A percentile compares a stretch with the other conserved stretches of the same genome.
Evolutionary conservation across 768 basidiomycete species (phyloP).

Genomic region (Lentinula aciculospora): DNA sequence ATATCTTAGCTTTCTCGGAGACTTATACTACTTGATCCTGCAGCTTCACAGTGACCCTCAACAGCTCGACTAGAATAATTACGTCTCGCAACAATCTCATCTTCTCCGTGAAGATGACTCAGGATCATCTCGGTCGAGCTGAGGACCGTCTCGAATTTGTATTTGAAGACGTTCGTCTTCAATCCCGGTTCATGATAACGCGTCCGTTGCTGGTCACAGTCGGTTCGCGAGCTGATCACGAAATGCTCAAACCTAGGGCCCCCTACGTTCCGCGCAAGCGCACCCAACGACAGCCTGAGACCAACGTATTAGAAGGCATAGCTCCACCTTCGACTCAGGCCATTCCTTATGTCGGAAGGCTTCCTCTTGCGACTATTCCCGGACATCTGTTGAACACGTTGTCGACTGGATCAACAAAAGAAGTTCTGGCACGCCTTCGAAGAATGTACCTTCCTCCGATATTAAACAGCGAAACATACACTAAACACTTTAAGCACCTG

Average conservation of each 20-base stretch:
- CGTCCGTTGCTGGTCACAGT: slow-evolving; percentile 39
- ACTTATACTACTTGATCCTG: neutral
- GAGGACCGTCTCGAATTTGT: slow-evolving; percentile 49
- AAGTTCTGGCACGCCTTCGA: slow-evolving; percentile 24
- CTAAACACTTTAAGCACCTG: slow-evolving; percentile 41
- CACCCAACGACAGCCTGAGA: slow-evolving; percentile 24
- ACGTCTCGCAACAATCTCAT: neutral
- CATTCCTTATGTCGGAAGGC: slow-evolving; percentile 33
- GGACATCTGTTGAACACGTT: slow-evolving; percentile 22
- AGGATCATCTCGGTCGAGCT: slow-evolving; percentile 32
- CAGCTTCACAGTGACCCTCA: slow-evolving; percentile 3
- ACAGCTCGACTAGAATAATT: neutral
- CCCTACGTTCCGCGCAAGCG: slow-evolving; percentile 42
- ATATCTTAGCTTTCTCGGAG: neutral
- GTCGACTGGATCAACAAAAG: slow-evolving; percentile 20
- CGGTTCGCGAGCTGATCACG: slow-evolving; percentile 40
- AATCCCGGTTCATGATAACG: slow-evolving; percentile 42
- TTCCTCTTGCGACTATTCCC: slow-evolving; percentile 38
- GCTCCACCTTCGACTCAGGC: slow-evolving; percentile 33
- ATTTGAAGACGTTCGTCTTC: slow-evolving; percentile 40
- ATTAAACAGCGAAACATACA: slow-evolving; percentile 34
- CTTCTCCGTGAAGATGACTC: slow-evolving; percentile 14
- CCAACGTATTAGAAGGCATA: slow-evolving; percentile 34
- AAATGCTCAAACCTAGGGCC: slow-evolving; percentile 33
- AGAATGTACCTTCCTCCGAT: slow-evolving; percentile 30